Base-by-base conservation (phyloP, 2,329 filamentous ascomycete genomes). In the Alternaria panax region DNA sequence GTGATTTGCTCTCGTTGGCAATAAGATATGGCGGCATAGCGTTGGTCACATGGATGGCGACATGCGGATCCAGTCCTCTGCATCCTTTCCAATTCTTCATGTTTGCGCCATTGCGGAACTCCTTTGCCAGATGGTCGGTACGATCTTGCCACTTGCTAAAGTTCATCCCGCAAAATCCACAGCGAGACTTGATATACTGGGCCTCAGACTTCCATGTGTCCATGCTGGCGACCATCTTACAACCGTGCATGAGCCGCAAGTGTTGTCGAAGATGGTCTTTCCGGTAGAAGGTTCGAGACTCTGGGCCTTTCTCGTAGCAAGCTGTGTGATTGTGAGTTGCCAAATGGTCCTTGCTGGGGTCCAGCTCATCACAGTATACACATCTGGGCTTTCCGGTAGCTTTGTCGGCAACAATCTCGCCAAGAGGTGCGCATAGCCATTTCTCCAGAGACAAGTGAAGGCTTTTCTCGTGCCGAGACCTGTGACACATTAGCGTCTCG, bases 251-350 rank as follows among this genome's bases (percentile, higher is more conserved):
- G 53, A 88, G 76, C 34, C 85, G 81, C 30, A 88, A 74, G 71
- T 88, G 86, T 67, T 88, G 86, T 50, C 86, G 82, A 12, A 88
- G 79, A 67, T 88, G 86, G 66, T 88, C 86, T 72, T 88, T 88
- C 25, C 86, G 80, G 67, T 86, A 88, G 71, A 88, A 88, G 0
- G 85, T 88, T 34, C 87, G 84, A 65, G 91, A 88, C 55, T 86
- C 83, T 1, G 83, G 63, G 4, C 85, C 85, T 71, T 90, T 87
- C 69, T 92, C 90, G 63, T 87, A 87, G 72, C 91, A 93, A 14
- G 86, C 79, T 32, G 78, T 77, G 70, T 86, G 86, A 63, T 88
- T 87, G 76, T 89, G 87, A 7, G 79, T 80, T 64, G 87, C 86
- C 16, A 88, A 71, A 71, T 89, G 87, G 14, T 84, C 83, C 24